phyloP scores from a whole-genome alignment of 2,329 filamentous ascomycete species.

The Xylaria sp. region DNA sequence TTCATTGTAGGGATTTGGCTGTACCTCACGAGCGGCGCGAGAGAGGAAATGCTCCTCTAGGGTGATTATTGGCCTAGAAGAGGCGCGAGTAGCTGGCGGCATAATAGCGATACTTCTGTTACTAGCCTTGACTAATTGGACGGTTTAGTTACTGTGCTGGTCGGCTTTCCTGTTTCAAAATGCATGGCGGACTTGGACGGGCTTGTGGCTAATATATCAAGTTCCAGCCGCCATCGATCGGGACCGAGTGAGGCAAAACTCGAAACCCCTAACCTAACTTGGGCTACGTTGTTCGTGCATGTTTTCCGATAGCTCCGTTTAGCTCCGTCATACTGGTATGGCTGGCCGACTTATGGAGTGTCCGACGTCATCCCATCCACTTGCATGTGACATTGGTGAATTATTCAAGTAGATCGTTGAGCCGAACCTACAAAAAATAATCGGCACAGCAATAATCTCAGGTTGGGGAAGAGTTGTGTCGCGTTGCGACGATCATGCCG shows the following conservation, averaged over 20 bases:
- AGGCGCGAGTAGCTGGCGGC: neutral
- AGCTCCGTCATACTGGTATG: neutral
- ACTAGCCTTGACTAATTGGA: neutral
- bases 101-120: neutral
- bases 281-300: neutral
- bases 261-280: neutral
- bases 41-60: slow-evolving; percentile 33
- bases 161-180: neutral
- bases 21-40: slow-evolving; percentile 11
- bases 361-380: neutral
- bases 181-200: neutral
- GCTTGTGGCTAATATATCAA: neutral
- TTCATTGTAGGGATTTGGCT: slow-evolving; percentile 10
- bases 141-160: neutral
- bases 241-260: neutral
- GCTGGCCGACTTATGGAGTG: neutral
- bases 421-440: too few species aligned
- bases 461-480: too few species aligned
- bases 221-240: neutral
- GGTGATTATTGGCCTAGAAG: slow-evolving; percentile 26
- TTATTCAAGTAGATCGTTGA: too few species aligned
- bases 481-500: too few species aligned
- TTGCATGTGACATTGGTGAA: too few species aligned
- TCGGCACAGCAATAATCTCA: too few species aligned
- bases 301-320: slow-evolving; percentile 1